Evolutionary conservation across 805 yeast species (phyloP).

Genomic region (Candida lessepsii): DNA sequence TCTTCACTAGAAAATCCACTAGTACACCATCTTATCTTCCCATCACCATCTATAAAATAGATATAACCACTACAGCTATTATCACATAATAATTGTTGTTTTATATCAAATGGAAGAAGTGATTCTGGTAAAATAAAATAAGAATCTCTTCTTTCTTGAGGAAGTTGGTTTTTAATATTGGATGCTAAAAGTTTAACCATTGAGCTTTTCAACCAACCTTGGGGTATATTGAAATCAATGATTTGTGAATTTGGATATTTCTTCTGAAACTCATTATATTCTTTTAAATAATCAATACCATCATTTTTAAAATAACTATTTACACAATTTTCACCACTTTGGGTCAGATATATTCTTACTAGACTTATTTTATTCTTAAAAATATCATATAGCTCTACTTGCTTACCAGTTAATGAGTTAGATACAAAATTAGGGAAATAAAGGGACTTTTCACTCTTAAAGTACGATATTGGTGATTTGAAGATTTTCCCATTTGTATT

Average conservation of each 20-base stretch:
- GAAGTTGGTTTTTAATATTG: conserved; percentile 44
- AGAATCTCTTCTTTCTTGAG: conserved; percentile 49
- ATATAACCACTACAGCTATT: conserved; percentile 83
- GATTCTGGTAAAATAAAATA: conserved; percentile 66
- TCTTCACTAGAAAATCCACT: conserved; percentile 75
- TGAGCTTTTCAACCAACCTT: conserved; percentile 63
- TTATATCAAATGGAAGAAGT: conserved; percentile 54
- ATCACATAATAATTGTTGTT: conserved; percentile 60
- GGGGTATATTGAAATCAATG: conserved; percentile 75
- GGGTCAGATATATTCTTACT: conserved; percentile 63
- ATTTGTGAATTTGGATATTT: conserved; percentile 60
- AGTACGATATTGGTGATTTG: conserved; percentile 75
- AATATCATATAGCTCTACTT: conserved; percentile 33
- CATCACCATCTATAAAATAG: conserved; percentile 70
- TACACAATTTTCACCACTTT: conserved; percentile 68
- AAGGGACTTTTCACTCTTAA: conserved; percentile 66
- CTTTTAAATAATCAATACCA: conserved; percentile 39
- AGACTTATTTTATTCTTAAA: conserved; percentile 56
- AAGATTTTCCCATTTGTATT: conserved; percentile 85
- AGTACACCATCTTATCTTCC: conserved; percentile 86
- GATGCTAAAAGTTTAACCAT: conserved; percentile 51
- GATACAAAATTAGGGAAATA: conserved; percentile 82
- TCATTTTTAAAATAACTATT: conserved; percentile 55
- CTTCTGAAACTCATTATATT: conserved; percentile 37
- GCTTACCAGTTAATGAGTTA: conserved; percentile 43